Evolutionary conservation across 352 stramenopile genomes (phyloP), one percentile per base, ranked within the genome.

Genomic region (Thalassiosira mediterranea): DNA sequence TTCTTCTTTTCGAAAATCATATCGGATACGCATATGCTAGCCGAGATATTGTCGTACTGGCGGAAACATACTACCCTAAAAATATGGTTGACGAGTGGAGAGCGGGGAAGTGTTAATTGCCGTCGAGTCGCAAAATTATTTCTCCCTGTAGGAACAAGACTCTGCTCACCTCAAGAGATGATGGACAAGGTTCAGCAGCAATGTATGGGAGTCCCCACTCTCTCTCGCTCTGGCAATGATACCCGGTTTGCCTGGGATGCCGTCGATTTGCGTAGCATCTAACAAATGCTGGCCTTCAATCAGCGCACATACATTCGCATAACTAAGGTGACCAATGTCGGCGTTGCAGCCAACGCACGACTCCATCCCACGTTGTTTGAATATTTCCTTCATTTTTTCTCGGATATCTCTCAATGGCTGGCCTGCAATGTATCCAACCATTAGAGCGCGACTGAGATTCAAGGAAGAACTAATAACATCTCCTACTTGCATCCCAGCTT

Each of bases 1-100:
- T n/a, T 60, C n/a, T n/a, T 60, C 4, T 29, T 29, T 4, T 60
- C 28, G 11, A 17, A 60, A 46, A 60, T 60, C 2, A 19, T 37
- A 5, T 60, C 28, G 4, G 23, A 19, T 8, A 60, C 19, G n/a
- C n/a, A n/a, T 28, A 2, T 42, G 29, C n/a, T 58, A n/a, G 21
- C 21, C 7, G 52, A 42, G 32, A 25, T 4, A 15, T 4, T 46
- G 15, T 60, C 52, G 17, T 40, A 42, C 52, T 25, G 10, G 32
- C 29, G 10, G 38, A 46, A 60, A 37, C 29, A 19, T 4, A 56
- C 29, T 32, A 13, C 47, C 23, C 47, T 56, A 13, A 56, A 11
- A 23, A 56, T 8, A 1, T 3, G 47, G 34, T 56, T n/a, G n/a
- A n/a, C n/a, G n/a, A n/a, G n/a, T n/a, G n/a, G n/a, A n/a, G n/a